phyloP scores from a whole-genome alignment of 441 rosid species.

The Populus trichocarpa region DNA sequence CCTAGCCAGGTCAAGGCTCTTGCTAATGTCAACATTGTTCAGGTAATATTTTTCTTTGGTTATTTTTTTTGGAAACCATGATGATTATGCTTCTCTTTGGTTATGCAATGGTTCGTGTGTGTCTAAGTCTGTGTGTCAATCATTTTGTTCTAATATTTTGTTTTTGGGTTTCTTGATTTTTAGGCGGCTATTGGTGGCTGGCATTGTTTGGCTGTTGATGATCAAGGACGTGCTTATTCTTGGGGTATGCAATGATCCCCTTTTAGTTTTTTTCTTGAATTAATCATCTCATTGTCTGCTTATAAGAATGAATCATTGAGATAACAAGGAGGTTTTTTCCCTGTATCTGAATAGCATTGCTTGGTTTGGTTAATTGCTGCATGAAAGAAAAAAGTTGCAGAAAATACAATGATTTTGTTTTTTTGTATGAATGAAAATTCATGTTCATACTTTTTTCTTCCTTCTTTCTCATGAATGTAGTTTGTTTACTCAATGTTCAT shows the following conservation, averaged over 20 bases:
- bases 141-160: slow-evolving; percentile 1
- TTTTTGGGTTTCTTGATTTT: slow-evolving; percentile 6
- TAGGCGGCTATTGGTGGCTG: slow-evolving; percentile 99
- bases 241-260: slow-evolving; percentile 58
- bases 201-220: slow-evolving; percentile 99
- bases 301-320: neutral
- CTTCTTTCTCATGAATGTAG: neutral
- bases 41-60: slow-evolving; percentile 39
- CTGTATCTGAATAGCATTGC: neutral
- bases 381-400: neutral
- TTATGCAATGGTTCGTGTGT: neutral
- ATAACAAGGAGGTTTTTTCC: neutral
- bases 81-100: neutral
- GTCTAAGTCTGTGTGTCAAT: neutral
- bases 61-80: neutral
- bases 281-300: neutral
- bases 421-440: neutral
- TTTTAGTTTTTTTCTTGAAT: neutral
- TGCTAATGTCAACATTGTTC: slow-evolving; percentile 68
- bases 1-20: slow-evolving; percentile 92
- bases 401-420: neutral
- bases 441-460: neutral
- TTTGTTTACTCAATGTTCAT: neutral
- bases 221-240: slow-evolving; percentile 93
- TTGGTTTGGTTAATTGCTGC: neutral